These are phyloP conservation scores for Solanum phureja DNA, from an alignment of 257 asterid genomes.

Conservation along the genomic window DNA sequence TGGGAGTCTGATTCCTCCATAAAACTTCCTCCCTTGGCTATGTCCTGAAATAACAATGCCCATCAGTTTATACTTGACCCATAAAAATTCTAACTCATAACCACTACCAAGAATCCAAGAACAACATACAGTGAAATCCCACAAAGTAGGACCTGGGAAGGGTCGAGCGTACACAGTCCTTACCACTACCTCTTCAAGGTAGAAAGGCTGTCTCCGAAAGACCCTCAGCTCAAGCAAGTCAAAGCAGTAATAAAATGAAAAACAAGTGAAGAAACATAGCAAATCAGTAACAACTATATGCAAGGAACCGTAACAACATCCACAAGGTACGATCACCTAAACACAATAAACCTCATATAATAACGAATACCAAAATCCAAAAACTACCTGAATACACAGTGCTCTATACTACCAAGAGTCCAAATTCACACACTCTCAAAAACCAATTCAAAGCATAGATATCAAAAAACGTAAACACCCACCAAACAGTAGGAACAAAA, in stretches of 20 bases:
- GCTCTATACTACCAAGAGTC: not conserved
- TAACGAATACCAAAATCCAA: not conserved
- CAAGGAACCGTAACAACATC: not conserved
- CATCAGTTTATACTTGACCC: not conserved
- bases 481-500: not conserved
- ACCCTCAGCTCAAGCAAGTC: not conserved
- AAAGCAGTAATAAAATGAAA: not conserved
- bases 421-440: not conserved
- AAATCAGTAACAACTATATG: not conserved
- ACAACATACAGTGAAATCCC: not conserved
- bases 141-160: no score
- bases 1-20: slow-evolving; percentile 46
- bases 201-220: no score
- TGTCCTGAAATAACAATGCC: slow-evolving; percentile 22
- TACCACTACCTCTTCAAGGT: not conserved
- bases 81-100: not conserved
- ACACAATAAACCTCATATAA: not conserved
- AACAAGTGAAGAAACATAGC: not conserved
- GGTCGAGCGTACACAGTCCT: not conserved
- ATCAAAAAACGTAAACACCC: not conserved
- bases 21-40: slow-evolving; percentile 40
- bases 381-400: not conserved
- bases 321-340: not conserved
- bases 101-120: not conserved
- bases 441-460: not conserved